Conservation (phyloP, 1,284 basidiomycete genomes). For the Cutaneotrichosporon mucoides region DNA sequence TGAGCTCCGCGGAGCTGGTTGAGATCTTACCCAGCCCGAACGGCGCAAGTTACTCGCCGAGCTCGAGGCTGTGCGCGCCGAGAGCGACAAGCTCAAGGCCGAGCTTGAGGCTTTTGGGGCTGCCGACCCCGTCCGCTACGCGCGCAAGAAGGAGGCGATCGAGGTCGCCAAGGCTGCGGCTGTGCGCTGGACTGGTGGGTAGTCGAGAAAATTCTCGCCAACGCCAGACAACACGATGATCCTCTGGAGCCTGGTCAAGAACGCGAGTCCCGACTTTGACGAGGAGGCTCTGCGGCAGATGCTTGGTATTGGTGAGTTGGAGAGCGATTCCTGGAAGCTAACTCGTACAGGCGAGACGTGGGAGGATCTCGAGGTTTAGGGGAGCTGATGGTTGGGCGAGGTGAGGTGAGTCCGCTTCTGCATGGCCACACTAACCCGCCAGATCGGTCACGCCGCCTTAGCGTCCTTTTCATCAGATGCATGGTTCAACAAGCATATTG, state of each 20-base stretch:
- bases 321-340: neutral
- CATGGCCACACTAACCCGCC: too few species aligned
- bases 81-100: slow-evolving; percentile 50
- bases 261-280: slow-evolving; percentile 10
- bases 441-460: neutral
- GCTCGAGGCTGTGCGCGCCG: slow-evolving; percentile 40
- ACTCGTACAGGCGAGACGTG: slow-evolving; percentile 20
- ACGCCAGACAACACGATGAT: slow-evolving; percentile 40
- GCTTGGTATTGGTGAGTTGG: slow-evolving; percentile 35
- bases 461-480: slow-evolving; percentile 1
- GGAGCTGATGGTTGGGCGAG: too few species aligned
- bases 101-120: slow-evolving; percentile 64
- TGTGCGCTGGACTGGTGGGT: slow-evolving; percentile 75
- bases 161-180: slow-evolving; percentile 72
- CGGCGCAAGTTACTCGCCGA: slow-evolving; percentile 54
- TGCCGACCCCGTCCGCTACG: slow-evolving; percentile 73
- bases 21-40: slow-evolving; percentile 52
- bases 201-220: neutral
- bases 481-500: slow-evolving; percentile 11
- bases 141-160: slow-evolving; percentile 65
- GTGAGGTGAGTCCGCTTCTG: too few species aligned
- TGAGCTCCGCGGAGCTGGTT: slow-evolving; percentile 45
- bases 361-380: slow-evolving; percentile 20
- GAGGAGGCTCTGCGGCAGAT: slow-evolving; percentile 22
- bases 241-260: slow-evolving; percentile 18